phyloP scores from a whole-genome alignment of 805 yeast genomes.

The Starmerella riodocensis region DNA sequence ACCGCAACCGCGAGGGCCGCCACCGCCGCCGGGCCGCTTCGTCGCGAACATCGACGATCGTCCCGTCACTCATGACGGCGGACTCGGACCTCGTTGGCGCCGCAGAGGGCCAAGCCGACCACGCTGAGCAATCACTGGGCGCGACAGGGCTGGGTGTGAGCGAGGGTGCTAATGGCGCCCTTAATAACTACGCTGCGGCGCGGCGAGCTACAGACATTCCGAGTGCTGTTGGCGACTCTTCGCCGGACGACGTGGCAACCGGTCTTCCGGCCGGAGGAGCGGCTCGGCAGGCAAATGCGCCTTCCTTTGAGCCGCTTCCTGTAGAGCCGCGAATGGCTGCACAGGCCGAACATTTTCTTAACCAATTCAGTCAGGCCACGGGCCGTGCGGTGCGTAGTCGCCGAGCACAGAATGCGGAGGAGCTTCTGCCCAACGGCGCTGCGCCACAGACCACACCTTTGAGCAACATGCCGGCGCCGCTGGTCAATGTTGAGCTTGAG shows the following conservation, averaged over 20 bases:
- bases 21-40: too few relatives aligned
- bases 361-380: slow-evolving; percentile 11
- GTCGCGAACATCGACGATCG: too few relatives aligned
- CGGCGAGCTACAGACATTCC: background rate
- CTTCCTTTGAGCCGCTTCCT: too few relatives aligned
- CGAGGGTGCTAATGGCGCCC: background rate
- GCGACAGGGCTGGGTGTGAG: background rate
- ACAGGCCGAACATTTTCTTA: slow-evolving; percentile 3
- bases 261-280: too few relatives aligned
- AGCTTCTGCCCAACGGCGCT: slow-evolving; percentile 1
- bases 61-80: too few relatives aligned
- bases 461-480: too few relatives aligned
- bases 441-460: too few relatives aligned
- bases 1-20: slow-evolving; percentile 5
- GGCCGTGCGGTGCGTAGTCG: slow-evolving; percentile 1
- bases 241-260: too few relatives aligned
- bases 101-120: too few relatives aligned
- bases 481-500: slow-evolving; percentile 2
- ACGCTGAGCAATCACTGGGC: background rate
- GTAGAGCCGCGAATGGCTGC: slow-evolving; percentile 1
- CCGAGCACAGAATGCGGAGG: background rate
- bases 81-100: background rate
- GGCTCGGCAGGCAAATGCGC: too few relatives aligned
- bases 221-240: background rate
- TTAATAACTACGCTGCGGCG: too few relatives aligned